phyloP scores from a whole-genome alignment of 1,139 yeast genomes.

The Candida sanyaensis region DNA sequence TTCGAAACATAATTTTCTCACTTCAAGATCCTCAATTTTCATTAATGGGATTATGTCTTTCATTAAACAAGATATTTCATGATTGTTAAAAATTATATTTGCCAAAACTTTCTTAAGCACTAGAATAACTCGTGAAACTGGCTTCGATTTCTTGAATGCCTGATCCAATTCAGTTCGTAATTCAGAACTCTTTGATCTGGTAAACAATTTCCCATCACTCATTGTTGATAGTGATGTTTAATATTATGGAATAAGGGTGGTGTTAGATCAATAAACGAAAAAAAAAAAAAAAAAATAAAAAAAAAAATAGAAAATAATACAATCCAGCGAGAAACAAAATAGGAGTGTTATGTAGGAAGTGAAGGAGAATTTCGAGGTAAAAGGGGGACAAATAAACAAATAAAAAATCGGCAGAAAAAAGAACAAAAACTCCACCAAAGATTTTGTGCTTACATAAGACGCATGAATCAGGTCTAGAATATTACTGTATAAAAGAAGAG shows the following conservation, averaged over 20 bases:
- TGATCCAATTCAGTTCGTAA: conserved; percentile 56
- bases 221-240: conserved; percentile 17
- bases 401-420: neutral
- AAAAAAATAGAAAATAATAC: too few species aligned
- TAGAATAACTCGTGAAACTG: conserved; percentile 50
- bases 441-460: neutral
- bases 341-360: neutral
- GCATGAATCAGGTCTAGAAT: neutral
- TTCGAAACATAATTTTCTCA: conserved; percentile 66
- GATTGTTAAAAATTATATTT: conserved; percentile 79
- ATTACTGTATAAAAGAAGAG: too few species aligned
- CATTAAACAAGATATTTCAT: conserved; percentile 68
- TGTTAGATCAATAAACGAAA: too few species aligned
- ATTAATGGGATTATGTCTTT: conserved; percentile 68
- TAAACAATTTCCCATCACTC: conserved; percentile 47
- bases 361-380: neutral
- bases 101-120: conserved; percentile 79
- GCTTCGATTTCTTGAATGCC: conserved; percentile 55
- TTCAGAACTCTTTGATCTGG: conserved; percentile 52
- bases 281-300: neutral
- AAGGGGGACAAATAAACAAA: neutral
- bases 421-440: neutral
- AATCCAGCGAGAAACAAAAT: neutral
- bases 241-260: neutral
- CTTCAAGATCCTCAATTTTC: conserved; percentile 67